Conservation (phyloP, 164 flowering plant genomes). For the Sedum album region DNA sequence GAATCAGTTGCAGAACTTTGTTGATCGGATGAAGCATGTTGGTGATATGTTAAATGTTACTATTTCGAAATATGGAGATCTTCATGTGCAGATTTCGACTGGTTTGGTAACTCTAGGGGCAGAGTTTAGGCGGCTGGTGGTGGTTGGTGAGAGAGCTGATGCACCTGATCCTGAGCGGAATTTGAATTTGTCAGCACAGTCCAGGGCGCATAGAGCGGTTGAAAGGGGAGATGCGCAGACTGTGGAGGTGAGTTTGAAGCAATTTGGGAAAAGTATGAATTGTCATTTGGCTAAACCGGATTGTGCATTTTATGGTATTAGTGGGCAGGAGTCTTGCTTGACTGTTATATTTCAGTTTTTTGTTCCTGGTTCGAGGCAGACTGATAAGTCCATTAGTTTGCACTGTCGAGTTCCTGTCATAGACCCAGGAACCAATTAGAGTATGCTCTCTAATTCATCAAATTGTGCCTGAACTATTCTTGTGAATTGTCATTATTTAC, state of each 20-base stretch:
- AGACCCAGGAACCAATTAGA: background rate
- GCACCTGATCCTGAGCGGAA: constrained; percentile 39
- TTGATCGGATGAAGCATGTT: constrained; percentile 81
- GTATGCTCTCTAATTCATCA: background rate
- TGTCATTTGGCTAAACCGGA: constrained; percentile 81
- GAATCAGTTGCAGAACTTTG: constrained; percentile 55
- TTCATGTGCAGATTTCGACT: constrained; percentile 66
- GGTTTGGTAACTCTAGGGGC: constrained; percentile 67
- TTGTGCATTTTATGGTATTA: constrained; percentile 85
- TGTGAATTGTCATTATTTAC: no score
- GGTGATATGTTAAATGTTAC: constrained; percentile 67
- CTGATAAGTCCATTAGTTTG: constrained; percentile 83
- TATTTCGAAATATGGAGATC: constrained; percentile 68
- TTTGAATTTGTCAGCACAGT: constrained; percentile 39
- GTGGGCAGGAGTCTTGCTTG: constrained; percentile 62
- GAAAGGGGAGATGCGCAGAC: constrained; percentile 61
- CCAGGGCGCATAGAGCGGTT: constrained; percentile 51
- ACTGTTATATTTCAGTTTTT: constrained; percentile 93
- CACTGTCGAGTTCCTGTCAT: constrained; percentile 65
- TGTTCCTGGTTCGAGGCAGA: constrained; percentile 71
- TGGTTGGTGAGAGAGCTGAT: constrained; percentile 60
- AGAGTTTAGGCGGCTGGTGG: constrained; percentile 60
- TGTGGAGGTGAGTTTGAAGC: constrained; percentile 85
- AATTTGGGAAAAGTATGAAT: constrained; percentile 76
- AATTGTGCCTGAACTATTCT: background rate